Conservation (phyloP, 2,329 filamentous ascomycete genomes). For the Pyrenochaeta sp. region DNA sequence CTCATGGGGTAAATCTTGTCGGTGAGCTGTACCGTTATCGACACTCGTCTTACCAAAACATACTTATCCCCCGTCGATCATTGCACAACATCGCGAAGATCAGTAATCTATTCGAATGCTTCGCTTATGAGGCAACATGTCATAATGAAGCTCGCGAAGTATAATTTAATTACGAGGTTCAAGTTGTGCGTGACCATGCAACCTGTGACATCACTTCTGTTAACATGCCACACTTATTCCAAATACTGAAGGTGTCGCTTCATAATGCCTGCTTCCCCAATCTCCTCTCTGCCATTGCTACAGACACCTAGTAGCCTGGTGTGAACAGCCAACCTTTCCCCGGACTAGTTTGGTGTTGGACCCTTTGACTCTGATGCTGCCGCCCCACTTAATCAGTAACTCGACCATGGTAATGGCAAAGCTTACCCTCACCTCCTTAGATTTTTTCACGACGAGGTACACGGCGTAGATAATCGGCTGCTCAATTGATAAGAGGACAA, state of each 20-base stretch:
- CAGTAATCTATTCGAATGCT: conserved; percentile 4
- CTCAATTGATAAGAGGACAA: background rate
- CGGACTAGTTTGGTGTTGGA: conserved; percentile 5
- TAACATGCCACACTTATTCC: no score
- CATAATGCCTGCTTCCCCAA: background rate
- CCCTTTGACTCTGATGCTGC: conserved; percentile 1
- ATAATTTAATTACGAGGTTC: background rate
- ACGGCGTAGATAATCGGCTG: background rate
- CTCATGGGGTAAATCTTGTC: background rate
- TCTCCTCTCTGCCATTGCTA: background rate
- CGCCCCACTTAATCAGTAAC: conserved; percentile 13
- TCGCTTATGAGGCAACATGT: conserved; percentile 1
- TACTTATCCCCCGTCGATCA: conserved; percentile 8
- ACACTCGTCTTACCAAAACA: background rate
- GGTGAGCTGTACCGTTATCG: background rate
- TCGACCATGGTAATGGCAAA: conserved; percentile 10
- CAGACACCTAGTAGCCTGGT: background rate
- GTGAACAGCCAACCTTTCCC: background rate
- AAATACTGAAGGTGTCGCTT: background rate
- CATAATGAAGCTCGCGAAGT: conserved; percentile 4
- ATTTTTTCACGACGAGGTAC: background rate
- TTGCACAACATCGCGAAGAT: conserved; percentile 6
- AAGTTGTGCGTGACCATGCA: background rate
- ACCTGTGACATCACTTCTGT: background rate
- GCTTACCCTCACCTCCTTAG: conserved; percentile 12